Base-by-base conservation (phyloP, 1,284 basidiomycete species). In the Fomitopsis betulina region DNA sequence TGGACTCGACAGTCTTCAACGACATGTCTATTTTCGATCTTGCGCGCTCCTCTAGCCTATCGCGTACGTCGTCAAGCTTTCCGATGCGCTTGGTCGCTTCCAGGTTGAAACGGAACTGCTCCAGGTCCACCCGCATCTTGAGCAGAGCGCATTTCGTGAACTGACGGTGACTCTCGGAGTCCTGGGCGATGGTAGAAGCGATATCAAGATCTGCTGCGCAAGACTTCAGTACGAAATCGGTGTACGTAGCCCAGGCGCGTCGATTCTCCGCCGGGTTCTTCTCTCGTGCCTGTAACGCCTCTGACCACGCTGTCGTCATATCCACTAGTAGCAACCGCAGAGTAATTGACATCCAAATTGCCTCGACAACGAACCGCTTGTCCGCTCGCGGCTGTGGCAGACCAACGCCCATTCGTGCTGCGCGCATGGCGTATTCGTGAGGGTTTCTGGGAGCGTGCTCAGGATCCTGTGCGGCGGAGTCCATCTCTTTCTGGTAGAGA, bases 321-420 rank as follows among this genome's bases (percentile, higher is more conserved):
- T 76, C 68, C 2, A 68, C 74, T 27, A 81, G 65, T 10, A 68
- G 67, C 60, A 80, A 72, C 0, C 82, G 77, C 15, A 83, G 65
- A 13, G 77, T 69, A 54, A 85, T 67, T 5, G 76, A 73, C 1
- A 70, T 58, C 75, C 79, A 80, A 62, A 83, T 76, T 0, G 81
- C 81, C 65, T 85, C 83, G 12, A 83, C 76, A 23, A 76, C 65
- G 68, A 80, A 84, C n/a, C 81, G 75, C 47, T 75, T 75, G 67
- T 85, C 82, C 0, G 81, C 81, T 5, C 73, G 72, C 13, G 83
- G 84, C 30, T 75, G 78, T 0, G 79, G 77, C 58, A 80, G 79
- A 0, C 84, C 84, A n/a, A 83, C 72, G 40, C 77, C 74, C 60
- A 75, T 70, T 49, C 70, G 75, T 3, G 82, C 82, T 49, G 75